phyloP scores from a whole-genome alignment of 2,329 filamentous ascomycete species.

The Dryadomyces sulphureus region DNA sequence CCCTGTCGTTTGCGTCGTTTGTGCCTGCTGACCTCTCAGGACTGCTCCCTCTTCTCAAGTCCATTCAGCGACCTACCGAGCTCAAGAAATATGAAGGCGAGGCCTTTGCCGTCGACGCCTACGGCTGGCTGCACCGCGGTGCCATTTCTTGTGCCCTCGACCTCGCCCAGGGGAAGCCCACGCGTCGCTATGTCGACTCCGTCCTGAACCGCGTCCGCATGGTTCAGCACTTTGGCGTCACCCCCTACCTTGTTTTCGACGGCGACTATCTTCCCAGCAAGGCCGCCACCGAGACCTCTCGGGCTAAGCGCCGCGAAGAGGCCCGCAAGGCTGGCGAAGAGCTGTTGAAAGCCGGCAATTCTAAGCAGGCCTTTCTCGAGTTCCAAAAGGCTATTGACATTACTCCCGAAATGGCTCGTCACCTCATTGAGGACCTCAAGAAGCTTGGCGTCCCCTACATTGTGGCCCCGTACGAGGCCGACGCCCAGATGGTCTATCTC shows the following conservation, averaged over 20 bases:
- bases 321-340: conserved; percentile 64
- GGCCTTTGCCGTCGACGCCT: conserved; percentile 88
- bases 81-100: conserved; percentile 79
- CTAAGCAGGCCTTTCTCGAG: conserved; percentile 65
- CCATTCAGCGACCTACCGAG: conserved; percentile 79
- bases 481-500: conserved; percentile 90
- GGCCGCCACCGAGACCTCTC: conserved; percentile 65
- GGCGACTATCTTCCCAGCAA: conserved; percentile 93
- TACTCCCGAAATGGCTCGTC: conserved; percentile 86
- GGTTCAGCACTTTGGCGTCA: conserved; percentile 85
- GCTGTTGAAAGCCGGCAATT: conserved; percentile 67
- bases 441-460: conserved; percentile 66
- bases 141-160: conserved; percentile 84
- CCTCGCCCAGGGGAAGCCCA: conserved; percentile 76
- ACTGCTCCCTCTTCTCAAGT: conserved; percentile 82
- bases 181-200: conserved; percentile 79
- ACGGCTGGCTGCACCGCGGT: conserved; percentile 95
- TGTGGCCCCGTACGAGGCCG: conserved; percentile 93
- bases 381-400: conserved; percentile 93
- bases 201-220: conserved; percentile 83
- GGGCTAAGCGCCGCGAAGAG: conserved; percentile 61
- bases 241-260: conserved; percentile 92
- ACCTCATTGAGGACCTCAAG: conserved; percentile 85
- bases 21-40: conserved; percentile 31
- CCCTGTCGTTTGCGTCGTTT: background rate